phyloP scores from a whole-genome alignment of 768 basidiomycete genomes.

The Megacollybia marginata region DNA sequence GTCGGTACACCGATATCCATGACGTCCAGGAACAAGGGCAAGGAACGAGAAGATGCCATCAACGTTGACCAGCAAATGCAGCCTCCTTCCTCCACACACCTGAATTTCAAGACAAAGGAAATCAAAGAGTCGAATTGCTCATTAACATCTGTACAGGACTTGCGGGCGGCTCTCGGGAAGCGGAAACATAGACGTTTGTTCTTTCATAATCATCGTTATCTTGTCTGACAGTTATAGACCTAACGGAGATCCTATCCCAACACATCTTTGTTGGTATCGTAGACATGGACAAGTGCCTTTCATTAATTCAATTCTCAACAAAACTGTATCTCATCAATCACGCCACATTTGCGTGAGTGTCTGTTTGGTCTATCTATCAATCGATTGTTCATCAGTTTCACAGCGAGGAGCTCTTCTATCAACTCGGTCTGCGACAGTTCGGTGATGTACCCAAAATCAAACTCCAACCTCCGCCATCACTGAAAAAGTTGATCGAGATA shows the following conservation, averaged over 20 bases:
- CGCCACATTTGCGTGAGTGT: conserved; percentile 71
- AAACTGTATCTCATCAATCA: conserved; percentile 90
- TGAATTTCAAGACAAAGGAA: conserved; percentile 30
- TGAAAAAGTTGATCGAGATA: conserved; percentile 65
- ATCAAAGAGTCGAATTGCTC: conserved; percentile 73
- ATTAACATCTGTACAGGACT: conserved; percentile 62
- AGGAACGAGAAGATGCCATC: conserved; percentile 10
- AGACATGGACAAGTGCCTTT: conserved; percentile 63
- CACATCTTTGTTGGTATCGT: conserved; percentile 93
- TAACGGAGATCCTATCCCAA: conserved; percentile 77
- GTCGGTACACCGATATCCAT: conserved; percentile 11
- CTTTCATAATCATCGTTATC: background rate
- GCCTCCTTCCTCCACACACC: conserved; percentile 1
- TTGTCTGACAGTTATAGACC: conserved; percentile 36
- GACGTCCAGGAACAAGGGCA: conserved; percentile 10
- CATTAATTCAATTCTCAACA: conserved; percentile 81
- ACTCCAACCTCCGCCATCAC: conserved; percentile 74
- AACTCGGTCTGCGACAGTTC: conserved; percentile 87
- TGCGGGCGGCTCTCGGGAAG: conserved; percentile 55
- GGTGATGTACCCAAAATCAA: conserved; percentile 71
- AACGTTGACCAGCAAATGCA: background rate
- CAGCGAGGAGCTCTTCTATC: conserved; percentile 94
- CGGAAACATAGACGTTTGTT: conserved; percentile 63
- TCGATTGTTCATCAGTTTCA: background rate
- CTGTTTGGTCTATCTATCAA: background rate